A percentile compares a stretch with the other conserved stretches of the same genome.
Conservation (phyloP, 2,329 filamentous ascomycete species). For the Zymoseptoria crescenta region DNA sequence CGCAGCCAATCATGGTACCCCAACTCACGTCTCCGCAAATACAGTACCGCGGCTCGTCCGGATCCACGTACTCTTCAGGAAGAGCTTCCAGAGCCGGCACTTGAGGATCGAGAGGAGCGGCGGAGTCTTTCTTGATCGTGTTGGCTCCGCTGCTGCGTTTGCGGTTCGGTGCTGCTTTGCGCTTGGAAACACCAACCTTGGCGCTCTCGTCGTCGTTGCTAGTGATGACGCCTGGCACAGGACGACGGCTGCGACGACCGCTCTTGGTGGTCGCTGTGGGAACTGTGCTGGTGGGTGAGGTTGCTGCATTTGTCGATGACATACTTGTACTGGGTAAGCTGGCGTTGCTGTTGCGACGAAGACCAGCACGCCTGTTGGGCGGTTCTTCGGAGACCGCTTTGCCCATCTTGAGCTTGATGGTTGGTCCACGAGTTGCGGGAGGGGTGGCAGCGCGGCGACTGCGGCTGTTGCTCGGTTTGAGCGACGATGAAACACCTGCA, state of each 20-base stretch:
- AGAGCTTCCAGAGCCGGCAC: constrained; percentile 5
- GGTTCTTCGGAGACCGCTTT: constrained; percentile 45
- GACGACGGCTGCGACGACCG: constrained; percentile 55
- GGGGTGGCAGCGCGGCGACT: constrained; percentile 23
- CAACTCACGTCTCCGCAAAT: constrained; percentile 72
- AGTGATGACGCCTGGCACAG: constrained; percentile 64
- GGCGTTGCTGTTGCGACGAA: constrained; percentile 41
- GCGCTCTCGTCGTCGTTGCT: constrained; percentile 45
- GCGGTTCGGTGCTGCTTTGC: constrained; percentile 61
- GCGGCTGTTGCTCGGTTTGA: constrained; percentile 13
- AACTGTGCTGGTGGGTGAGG: constrained; percentile 13
- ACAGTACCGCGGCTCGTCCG: constrained; percentile 69
- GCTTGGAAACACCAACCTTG: constrained; percentile 62
- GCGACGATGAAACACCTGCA: constrained; percentile 30
- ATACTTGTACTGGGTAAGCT: constrained; percentile 30
- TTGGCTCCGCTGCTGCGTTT: constrained; percentile 37
- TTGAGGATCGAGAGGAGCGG: constrained; percentile 9
- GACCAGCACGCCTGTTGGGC: constrained; percentile 32
- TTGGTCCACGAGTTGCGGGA: constrained; percentile 25
- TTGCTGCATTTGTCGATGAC: constrained; percentile 10
- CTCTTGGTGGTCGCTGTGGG: constrained; percentile 14
- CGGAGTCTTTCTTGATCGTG: constrained; percentile 11
- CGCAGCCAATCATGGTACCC: constrained; percentile 76
- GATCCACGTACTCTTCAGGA: constrained; percentile 51
- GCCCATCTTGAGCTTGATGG: constrained; percentile 33